Evolutionary conservation across 805 yeast genomes (phyloP).

Genomic region (Cyberlindnera subsufficiens): DNA sequence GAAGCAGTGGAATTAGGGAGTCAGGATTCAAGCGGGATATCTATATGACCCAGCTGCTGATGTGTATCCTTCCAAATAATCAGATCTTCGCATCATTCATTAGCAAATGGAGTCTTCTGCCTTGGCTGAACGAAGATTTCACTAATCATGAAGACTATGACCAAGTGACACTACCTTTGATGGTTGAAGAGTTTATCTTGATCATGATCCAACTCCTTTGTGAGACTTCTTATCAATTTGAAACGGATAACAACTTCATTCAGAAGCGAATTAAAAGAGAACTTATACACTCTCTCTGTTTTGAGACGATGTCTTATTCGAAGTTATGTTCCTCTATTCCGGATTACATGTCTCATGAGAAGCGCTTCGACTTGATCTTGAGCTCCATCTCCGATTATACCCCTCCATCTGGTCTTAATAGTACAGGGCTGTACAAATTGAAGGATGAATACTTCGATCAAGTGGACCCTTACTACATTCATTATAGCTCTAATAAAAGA

Average conservation of each 20-base stretch:
- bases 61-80: conserved; percentile 52
- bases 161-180: conserved; percentile 40
- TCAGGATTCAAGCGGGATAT: conserved; percentile 78
- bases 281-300: conserved; percentile 78
- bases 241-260: conserved; percentile 38
- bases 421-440: conserved; percentile 61
- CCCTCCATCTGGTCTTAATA: conserved; percentile 54
- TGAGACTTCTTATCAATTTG: conserved; percentile 56
- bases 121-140: conserved; percentile 45
- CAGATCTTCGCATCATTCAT: conserved; percentile 51
- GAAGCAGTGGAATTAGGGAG: conserved; percentile 74
- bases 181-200: conserved; percentile 76
- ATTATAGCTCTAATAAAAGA: conserved; percentile 68
- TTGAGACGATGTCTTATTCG: conserved; percentile 65
- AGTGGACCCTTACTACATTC: conserved; percentile 80
- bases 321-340: conserved; percentile 66
- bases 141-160: conserved; percentile 38
- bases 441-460: conserved; percentile 46
- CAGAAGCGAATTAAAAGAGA: conserved; percentile 55
- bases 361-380: conserved; percentile 61
- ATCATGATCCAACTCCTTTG: conserved; percentile 62
- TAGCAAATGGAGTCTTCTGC: conserved; percentile 61
- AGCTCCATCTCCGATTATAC: conserved; percentile 50
- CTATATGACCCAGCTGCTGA: conserved; percentile 56
- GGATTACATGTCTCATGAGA: conserved; percentile 68